Base-by-base conservation (phyloP, 192 early-diverging fungal genomes). In the Coemansia sp. region DNA sequence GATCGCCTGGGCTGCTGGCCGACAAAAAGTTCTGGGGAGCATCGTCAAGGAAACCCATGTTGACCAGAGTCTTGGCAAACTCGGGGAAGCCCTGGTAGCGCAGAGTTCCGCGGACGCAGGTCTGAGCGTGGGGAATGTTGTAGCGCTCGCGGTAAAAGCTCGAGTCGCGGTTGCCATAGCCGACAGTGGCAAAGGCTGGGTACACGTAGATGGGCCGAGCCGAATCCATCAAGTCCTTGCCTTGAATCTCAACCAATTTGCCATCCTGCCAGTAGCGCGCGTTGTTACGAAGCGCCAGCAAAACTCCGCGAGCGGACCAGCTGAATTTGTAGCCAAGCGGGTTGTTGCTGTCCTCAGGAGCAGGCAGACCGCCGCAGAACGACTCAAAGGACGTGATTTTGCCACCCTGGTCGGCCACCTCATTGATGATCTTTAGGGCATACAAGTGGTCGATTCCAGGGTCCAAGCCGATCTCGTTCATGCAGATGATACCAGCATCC, bases 301-400 rank as follows among this genome's bases (percentile, higher is more conserved):
- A 85, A n/a, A 99, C 97, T 63, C 98, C 98, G 72, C 96, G 92
- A 17, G 96, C 92, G 44, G 93, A 94, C 98, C 98, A 99, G 71
- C 90, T 92, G 87, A 99, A 99, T 82, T 99, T 99, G 93, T 99
- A 99, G 48, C 97, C 97, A 36, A 99, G 88, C 65, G 97, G 97
- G 82, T 98, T 98, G 89, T 97, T 95, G 63, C 91, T 94, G 63
- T 87, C 85, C 84, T 99, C 97, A 17, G 97, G 97, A 53, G 96
- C 97, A 15, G 97, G 97, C 65, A 99, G 89, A 55, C 97, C 97
- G 66, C 97, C 96, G 84, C 97, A 99, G 91, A 93, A 99, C 12
- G 95, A 97, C 51, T 92, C 85, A 82, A 98, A 99, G 9, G 90
- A 89, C 27, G 85, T 80, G 51, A 99, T 91, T 89, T 96, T 95